These are phyloP conservation scores for Naganishia friedmannii DNA, from an alignment of 768 basidiomycete species.

Conservation along the genomic window DNA sequence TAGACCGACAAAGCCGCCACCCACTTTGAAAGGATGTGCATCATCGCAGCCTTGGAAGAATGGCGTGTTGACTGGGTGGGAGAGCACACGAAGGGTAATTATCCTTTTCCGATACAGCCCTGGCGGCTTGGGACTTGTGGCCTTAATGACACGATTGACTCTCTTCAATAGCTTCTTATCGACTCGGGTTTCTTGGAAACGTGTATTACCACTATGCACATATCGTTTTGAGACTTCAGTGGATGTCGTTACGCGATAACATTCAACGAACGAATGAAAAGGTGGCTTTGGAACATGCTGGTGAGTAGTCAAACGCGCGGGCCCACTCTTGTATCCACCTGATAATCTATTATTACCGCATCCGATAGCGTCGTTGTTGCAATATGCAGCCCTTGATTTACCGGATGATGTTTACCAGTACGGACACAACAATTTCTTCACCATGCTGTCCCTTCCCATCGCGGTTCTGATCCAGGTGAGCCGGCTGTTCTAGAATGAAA, in stretches of 20 bases:
- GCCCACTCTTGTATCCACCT: background rate
- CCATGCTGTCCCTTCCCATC: slow-evolving; percentile 20
- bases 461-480: slow-evolving; percentile 23
- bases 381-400: slow-evolving; percentile 16
- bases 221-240: slow-evolving; percentile 19
- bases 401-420: slow-evolving; percentile 16
- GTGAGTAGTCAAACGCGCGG: background rate
- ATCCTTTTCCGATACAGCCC: background rate
- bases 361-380: slow-evolving; percentile 1
- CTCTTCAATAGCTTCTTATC: slow-evolving; percentile 8
- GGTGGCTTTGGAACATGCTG: slow-evolving; percentile 17
- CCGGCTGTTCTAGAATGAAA: background rate
- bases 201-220: slow-evolving; percentile 29
- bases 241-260: slow-evolving; percentile 5
- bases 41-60: slow-evolving; percentile 13
- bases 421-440: slow-evolving; percentile 28
- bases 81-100: slow-evolving; percentile 6
- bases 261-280: slow-evolving; percentile 22
- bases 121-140: background rate
- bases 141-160: too few relatives aligned
- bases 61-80: slow-evolving; percentile 17
- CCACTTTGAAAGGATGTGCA: slow-evolving; percentile 6
- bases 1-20: background rate
- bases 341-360: background rate
- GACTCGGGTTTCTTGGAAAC: slow-evolving; percentile 21